phyloP scores from a whole-genome alignment of 352 stramenopile genomes.

The Peronospora belbahrii region DNA sequence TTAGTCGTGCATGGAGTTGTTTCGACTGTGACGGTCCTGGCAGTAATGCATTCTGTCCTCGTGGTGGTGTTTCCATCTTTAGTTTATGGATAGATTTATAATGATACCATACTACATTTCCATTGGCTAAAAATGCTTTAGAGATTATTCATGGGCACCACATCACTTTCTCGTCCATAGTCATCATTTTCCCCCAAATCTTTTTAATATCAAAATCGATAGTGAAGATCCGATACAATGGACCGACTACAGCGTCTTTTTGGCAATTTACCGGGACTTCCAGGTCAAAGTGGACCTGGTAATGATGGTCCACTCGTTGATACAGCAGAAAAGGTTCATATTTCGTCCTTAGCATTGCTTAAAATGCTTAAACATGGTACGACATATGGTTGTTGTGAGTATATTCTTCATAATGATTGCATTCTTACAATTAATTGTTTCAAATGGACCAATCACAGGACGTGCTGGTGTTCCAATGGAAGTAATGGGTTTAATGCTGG shows the following conservation, averaged over 20 bases:
- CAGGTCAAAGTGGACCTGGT: constrained; percentile 57
- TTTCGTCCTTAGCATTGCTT: constrained; percentile 96
- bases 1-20: constrained; percentile 59
- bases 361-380: constrained; percentile 99
- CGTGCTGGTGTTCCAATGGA: constrained; percentile 99
- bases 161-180: constrained; percentile 1
- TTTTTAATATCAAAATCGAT: constrained; percentile 15
- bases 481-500: constrained; percentile 99
- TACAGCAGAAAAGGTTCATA: constrained; percentile 98
- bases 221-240: constrained; percentile 33
- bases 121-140: not conserved
- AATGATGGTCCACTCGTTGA: constrained; percentile 91
- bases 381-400: too few species aligned
- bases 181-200: constrained; percentile 15
- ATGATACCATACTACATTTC: not conserved
- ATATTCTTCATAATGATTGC: too few species aligned
- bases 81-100: too few species aligned
- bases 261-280: constrained; percentile 73
- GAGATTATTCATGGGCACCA: constrained; percentile 9
- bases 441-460: constrained; percentile 20
- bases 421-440: constrained; percentile 1
- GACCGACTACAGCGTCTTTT: constrained; percentile 83
- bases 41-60: constrained; percentile 30
- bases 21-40: constrained; percentile 22
- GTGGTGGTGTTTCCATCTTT: constrained; percentile 67